Base-by-base conservation (phyloP, 768 basidiomycete genomes). In the Lactarius evosmus region DNA sequence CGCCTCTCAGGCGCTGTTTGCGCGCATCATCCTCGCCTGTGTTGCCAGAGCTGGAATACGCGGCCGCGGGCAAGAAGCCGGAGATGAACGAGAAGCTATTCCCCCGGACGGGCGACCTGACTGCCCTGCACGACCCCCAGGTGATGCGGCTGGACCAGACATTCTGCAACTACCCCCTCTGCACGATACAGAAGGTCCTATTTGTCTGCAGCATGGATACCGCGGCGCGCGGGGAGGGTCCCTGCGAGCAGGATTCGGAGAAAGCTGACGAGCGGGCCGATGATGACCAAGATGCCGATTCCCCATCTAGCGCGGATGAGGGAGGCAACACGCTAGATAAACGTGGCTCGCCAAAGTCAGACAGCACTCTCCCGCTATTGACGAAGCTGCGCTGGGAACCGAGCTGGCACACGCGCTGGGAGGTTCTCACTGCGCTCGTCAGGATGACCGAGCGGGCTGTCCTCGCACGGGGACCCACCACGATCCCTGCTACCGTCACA, bases 151-250 rank as follows among this genome's bases (percentile, higher is more conserved):
- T 86, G 56, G 88, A 89, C 71, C 82, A 82, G 12, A 83, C 76
- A 66, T 86, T 88, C 68, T 79, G 79, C 63, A 75, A 72, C 36
- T 76, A 85, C 69, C 82, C 84, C 4, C 71, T 84, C 53, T 88
- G 86, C 83, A 88, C 87, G 22, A 83, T 89, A 70, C 74, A 78
- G 50, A 89, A 89, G 76, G 80, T 79, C 44, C 67, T 88, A n/a
- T 89, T 83, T 77, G 78, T 85, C 73, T 80, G 80, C 65, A 83
- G 86, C 66, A 72, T 89, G 69, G 81, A 62, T 29, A 52, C 44
- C 33, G 50, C 51, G 3, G 44, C 55, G 29, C 56, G 64, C 12
- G 41, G 56, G 30, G 44, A 58, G 29, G 30, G 9, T 14, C 36
- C 33, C 11, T 30, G 22, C 34, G 2, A 19, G n/a, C 49, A 6